These are phyloP conservation scores for Rostrohypoxylon terebratum DNA, from an alignment of 495 filamentous ascomycete species.

Conservation along the genomic window DNA sequence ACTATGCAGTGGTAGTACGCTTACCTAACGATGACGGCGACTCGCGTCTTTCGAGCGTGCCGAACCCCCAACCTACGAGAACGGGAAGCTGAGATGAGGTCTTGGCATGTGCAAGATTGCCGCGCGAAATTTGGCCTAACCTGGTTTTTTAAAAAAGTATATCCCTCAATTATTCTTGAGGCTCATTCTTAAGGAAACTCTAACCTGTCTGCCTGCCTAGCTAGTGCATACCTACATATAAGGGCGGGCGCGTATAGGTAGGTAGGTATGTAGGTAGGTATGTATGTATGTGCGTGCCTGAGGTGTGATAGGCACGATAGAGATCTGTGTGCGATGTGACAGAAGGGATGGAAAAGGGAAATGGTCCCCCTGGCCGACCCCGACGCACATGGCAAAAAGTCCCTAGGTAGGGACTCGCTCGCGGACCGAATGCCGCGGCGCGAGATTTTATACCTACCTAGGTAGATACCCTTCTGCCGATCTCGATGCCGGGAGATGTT, in stretches of 20 bases:
- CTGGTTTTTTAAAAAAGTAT: conserved; percentile 22
- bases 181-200: conserved; percentile 23
- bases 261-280: too few relatives aligned
- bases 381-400: conserved; percentile 30
- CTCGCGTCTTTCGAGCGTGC: background rate
- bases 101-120: conserved; percentile 24
- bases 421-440: background rate
- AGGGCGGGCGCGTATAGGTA: conserved; percentile 11
- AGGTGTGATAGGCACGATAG: conserved; percentile 15
- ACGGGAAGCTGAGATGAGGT: conserved; percentile 15
- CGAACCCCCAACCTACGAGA: background rate
- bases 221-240: conserved; percentile 3
- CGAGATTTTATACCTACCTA: background rate
- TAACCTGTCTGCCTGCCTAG: too few relatives aligned
- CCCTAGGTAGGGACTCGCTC: background rate
- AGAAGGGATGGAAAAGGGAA: background rate
- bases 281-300: too few relatives aligned
- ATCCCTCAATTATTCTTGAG: conserved; percentile 5
- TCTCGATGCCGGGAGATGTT: background rate
- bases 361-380: conserved; percentile 11
- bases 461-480: conserved; percentile 1
- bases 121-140: conserved; percentile 8
- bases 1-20: conserved; percentile 3
- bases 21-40: background rate
- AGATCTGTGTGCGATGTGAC: conserved; percentile 27